Percentiles rank a stretch among this genome's conserved stretches.
These are phyloP conservation scores for Fusarium pseudograminearum DNA, from an alignment of 2,329 filamentous ascomycete species.

Conservation along the genomic window DNA sequence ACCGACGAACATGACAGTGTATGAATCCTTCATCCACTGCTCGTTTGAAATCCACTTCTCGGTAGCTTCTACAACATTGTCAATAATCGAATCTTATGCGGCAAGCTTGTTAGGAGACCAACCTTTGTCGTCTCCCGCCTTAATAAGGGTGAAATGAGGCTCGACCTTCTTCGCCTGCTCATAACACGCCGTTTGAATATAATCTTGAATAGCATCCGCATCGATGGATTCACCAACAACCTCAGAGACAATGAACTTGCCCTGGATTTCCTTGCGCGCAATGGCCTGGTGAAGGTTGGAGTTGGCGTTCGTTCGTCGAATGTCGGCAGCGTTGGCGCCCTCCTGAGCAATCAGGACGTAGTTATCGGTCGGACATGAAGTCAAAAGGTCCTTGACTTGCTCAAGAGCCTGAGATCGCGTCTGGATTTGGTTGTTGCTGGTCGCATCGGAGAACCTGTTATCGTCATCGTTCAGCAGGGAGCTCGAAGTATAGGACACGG, in stretches of 20 bases:
- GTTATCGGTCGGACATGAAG: conserved; percentile 76
- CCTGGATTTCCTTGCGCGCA: conserved; percentile 51
- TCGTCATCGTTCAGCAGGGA: conserved; percentile 39
- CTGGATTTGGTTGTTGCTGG: conserved; percentile 60
- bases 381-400: conserved; percentile 65
- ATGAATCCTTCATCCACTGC: conserved; percentile 58
- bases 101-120: conserved; percentile 30
- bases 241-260: conserved; percentile 65
- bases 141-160: conserved; percentile 58
- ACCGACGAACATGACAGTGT: conserved; percentile 82
- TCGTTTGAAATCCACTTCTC: conserved; percentile 21
- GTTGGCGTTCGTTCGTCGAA: conserved; percentile 65
- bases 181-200: conserved; percentile 62
- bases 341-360: conserved; percentile 86
- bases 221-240: conserved; percentile 64
- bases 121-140: conserved; percentile 61
- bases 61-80: conserved; percentile 20
- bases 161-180: conserved; percentile 53
- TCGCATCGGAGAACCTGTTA: conserved; percentile 52
- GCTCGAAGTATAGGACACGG: conserved; percentile 36
- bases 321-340: conserved; percentile 77
- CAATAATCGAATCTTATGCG: background rate
- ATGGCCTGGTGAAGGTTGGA: conserved; percentile 63
- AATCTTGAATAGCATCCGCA: conserved; percentile 55
- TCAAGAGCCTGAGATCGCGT: conserved; percentile 59